These are phyloP conservation scores for Backusella parvicylindrica DNA, from an alignment of 192 early-diverging fungal species.

Conservation along the genomic window DNA sequence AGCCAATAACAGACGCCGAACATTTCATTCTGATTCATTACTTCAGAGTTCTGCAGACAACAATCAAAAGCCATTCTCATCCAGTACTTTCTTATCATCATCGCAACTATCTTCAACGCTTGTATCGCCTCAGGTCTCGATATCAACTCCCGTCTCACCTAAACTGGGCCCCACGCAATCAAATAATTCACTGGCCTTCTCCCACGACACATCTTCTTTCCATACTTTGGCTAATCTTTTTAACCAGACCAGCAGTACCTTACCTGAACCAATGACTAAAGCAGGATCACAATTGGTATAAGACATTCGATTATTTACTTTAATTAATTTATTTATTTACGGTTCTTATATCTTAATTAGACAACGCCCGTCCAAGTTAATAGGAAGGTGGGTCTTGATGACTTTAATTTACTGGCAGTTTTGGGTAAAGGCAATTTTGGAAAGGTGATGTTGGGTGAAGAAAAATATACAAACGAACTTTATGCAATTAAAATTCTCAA, in stretches of 20 bases:
- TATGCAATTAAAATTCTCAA: constrained; percentile 99
- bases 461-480: constrained; percentile 74
- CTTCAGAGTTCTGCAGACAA: neutral
- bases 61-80: constrained; percentile 1
- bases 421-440: constrained; percentile 99
- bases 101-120: neutral
- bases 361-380: constrained; percentile 22
- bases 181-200: neutral
- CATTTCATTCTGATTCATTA: constrained; percentile 6
- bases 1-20: constrained; percentile 29
- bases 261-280: neutral
- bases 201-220: constrained; percentile 1
- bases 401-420: constrained; percentile 93
- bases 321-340: neutral
- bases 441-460: constrained; percentile 94
- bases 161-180: neutral
- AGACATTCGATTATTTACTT: neutral
- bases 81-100: neutral
- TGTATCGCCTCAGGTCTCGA: neutral
- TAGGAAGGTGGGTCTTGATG: constrained; percentile 79
- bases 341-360: neutral
- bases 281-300: neutral
- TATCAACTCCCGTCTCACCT: constrained; percentile 1
- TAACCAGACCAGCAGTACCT: neutral
- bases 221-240: neutral